Base-by-base conservation (phyloP, 2,329 filamentous ascomycete species). In the Neofusicoccum kwambonambiense region DNA sequence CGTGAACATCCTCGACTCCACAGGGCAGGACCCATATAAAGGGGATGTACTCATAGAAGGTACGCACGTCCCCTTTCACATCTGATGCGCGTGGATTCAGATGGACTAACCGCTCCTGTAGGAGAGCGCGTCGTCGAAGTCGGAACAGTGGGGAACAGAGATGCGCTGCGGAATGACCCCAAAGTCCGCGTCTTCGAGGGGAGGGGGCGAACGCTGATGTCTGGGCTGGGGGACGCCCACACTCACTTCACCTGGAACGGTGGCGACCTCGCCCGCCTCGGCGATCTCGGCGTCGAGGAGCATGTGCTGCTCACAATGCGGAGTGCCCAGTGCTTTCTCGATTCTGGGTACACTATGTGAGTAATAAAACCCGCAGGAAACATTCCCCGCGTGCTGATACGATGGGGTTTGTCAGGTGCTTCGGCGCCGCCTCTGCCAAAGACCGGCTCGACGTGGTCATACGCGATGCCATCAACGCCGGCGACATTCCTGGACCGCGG, bases 221-320 rank as follows among this genome's bases (percentile, higher is more conserved):
- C 77, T n/a, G 82, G 82, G 0, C 72, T 84, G 0, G 80, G 81
- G 1, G 82, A 84, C 66, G 78, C 80, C 0, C 82, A 84, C 69
- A 79, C 80, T 0, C 81, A 83, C 67, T 75, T 84, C 6, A 79
- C 77, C 3, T 84, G 81, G 82, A 83, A 83, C 64, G 75, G 57
- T 39, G 75, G 77, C 4, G 77, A 81, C 60, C 73, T 84, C 0
- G 75, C 75, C 19, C 69, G 71, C 1, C 70, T 84, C 1, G 80
- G 79, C 1, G 75, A 77, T 0, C 67, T 84, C 2, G 75, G 73
- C 0, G 72, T 83, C 0, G 82, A 84, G 68, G 81, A 84, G 63
- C 82, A 84, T 67, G 79, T 79, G 0, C 70, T 84, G 0, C 67
- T 81, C 4, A 82, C 82, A 0, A 78, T 79, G 3, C 72, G 75